phyloP scores from a whole-genome alignment of 352 stramenopile genomes.

The Globisporangium nunn region DNA sequence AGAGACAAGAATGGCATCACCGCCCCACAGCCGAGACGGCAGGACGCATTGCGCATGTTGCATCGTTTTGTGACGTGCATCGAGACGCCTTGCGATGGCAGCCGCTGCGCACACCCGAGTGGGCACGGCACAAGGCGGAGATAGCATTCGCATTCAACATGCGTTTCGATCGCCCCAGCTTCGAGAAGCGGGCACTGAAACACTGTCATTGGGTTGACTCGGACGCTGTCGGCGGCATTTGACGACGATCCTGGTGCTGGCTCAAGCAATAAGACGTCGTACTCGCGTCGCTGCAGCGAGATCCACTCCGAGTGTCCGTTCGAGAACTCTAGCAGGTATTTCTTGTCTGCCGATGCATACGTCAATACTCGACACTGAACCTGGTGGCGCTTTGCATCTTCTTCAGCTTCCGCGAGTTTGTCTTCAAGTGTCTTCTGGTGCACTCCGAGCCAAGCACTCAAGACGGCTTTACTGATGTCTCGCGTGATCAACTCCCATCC shows the following conservation, averaged over 20 bases:
- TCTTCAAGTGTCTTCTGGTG: conserved; percentile 2
- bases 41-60: conserved; percentile 48
- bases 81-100: conserved; percentile 26
- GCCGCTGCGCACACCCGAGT: conserved; percentile 51
- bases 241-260: not conserved
- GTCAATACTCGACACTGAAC: conserved; percentile 34
- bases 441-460: conserved; percentile 5
- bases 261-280: conserved; percentile 21
- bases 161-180: conserved; percentile 6
- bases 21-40: conserved; percentile 48
- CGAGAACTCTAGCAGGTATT: conserved; percentile 47
- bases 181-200: conserved; percentile 25
- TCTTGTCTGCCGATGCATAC: conserved; percentile 19
- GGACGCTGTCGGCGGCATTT: too few species aligned
- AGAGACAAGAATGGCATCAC: conserved; percentile 41
- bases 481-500: conserved; percentile 1
- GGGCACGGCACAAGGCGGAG: conserved; percentile 54
- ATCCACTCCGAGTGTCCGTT: conserved; percentile 48
- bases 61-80: conserved; percentile 50
- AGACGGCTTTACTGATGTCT: not conserved
- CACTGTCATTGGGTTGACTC: not conserved
- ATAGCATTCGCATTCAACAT: conserved; percentile 32
- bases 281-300: conserved; percentile 30
- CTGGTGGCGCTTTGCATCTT: conserved; percentile 9
- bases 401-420: conserved; percentile 2